Conservation (phyloP, 768 basidiomycete genomes). For the Russula earlei region DNA sequence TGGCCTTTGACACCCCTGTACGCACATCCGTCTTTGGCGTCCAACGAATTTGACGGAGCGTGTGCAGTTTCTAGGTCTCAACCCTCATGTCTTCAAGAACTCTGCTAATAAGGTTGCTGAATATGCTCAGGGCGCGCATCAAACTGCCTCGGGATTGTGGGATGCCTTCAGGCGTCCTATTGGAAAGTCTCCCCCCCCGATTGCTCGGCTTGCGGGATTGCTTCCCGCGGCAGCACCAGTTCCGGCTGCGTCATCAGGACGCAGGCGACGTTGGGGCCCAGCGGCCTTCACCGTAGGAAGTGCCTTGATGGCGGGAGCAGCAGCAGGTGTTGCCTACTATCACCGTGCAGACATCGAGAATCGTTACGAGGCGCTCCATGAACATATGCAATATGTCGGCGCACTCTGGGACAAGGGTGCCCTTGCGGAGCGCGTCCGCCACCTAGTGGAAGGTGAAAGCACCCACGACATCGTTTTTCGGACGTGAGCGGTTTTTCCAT, state of each 20-base stretch:
- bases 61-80: constrained; percentile 72
- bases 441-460: constrained; percentile 50
- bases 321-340: constrained; percentile 78
- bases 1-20: constrained; percentile 90
- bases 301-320: constrained; percentile 69
- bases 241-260: constrained; percentile 16
- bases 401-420: constrained; percentile 72
- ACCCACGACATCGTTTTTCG: constrained; percentile 60
- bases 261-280: constrained; percentile 61
- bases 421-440: constrained; percentile 52
- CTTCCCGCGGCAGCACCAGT: constrained; percentile 13
- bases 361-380: constrained; percentile 66
- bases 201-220: constrained; percentile 25
- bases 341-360: constrained; percentile 63
- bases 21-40: constrained; percentile 22
- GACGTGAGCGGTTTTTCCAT: constrained; percentile 39
- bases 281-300: constrained; percentile 65
- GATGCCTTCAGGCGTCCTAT: constrained; percentile 39
- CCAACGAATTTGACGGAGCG: neutral
- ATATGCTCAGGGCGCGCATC: constrained; percentile 57
- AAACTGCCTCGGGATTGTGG: constrained; percentile 51
- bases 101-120: constrained; percentile 63
- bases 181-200: constrained; percentile 26
- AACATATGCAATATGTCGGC: constrained; percentile 86
- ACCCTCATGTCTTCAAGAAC: constrained; percentile 81